Evolutionary conservation across 2,329 filamentous ascomycete species (phyloP), one percentile per base, ranked within the genome.

Genomic region (Sporothrix pallida): DNA sequence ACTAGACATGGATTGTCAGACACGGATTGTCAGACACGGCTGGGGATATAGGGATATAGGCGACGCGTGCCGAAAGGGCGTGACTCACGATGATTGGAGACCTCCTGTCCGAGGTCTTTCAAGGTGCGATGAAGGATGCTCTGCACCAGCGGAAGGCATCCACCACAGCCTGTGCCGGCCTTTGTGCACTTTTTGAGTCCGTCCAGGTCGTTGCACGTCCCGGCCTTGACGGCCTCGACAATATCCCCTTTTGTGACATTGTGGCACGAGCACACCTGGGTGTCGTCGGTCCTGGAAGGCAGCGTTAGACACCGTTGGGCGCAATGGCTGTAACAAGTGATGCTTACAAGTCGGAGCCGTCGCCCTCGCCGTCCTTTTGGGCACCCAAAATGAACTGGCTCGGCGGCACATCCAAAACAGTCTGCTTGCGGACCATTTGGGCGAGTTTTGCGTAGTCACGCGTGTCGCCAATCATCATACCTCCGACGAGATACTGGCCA

Each of bases 391-490:
- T 97, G 73, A 97, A 90, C 80, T 97, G 90, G 68, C 91, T 90
- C 0, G 94, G 94, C 0, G 93, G 89, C 0, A 93, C 84, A 15
- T 97, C 93, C 0, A 97, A 86, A 75, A 87, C 85, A 80, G 95
- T 97, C 79, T 94, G 92, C 76, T 89, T 91, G 83, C 95, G 97
- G 72, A 96, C 93, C 86, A 97, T 90, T 1, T 93, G 92, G 0
- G 97, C 93, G 26, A 97, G 84, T 81, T 95, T 97, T 83, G 97
- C 88, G 79, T 97, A 97, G 83, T 97, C 94, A 76, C 89, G 92
- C 0, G 93, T 97, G 79, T 97, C 94, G 54, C 94, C 95, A 75
- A 97, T 96, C 93, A 97, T 97, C 93, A 97, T 97, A 3, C 94
- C 95, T n/a, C 94, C 94, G 0, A 97, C 88, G 0, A 97, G 85